Evolutionary conservation across 108 stramenopile genomes (phyloP), one percentile per base, ranked within the genome.

Genomic region (Cyclostephanos invisitatus): DNA sequence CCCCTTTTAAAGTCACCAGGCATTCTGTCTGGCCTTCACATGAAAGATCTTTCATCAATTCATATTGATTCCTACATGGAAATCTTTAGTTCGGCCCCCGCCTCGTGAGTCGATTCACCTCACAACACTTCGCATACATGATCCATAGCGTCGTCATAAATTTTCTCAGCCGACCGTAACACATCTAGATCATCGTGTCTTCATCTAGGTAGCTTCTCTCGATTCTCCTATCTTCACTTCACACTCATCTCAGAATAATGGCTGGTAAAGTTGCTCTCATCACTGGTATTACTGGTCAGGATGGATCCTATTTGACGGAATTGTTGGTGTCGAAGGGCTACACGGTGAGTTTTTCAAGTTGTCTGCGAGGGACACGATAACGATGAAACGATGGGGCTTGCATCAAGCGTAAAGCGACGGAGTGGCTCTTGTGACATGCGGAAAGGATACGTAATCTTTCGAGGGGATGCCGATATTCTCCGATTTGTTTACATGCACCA

Each of bases 201-300:
- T n/a, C n/a, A n/a, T n/a, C n/a, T n/a, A n/a, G n/a, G n/a, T n/a
- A n/a, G n/a, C n/a, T n/a, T n/a, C n/a, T n/a, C 35, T 38, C 20
- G 7, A 14, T 60, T 37, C 20, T 29, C 12, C 29, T 58, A 17
- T 29, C 27, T 58, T 27, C 37, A 17, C 57, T 32, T n/a, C 57
- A 32, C 10, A 3, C 5, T n/a, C n/a, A n/a, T 32, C 4, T 32
- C 4, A 32, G 32, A 32, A 32, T 2, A 32, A 65, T 66, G 64
- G 64, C 64, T 44, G 77, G 77, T 42, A 95, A 94, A 81, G 89
- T 91, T 17, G 98, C 98, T 12, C 83, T 98, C 15, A 87, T 98
- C 73, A 98, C 98, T 29, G 98, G 98, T 48, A 98, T 99, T 69
- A 99, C 98, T 17, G 98, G 98, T 9, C 98, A 99, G 71, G 98